Conservation (phyloP, 495 filamentous ascomycete species). For the Neurospora cerealis region DNA sequence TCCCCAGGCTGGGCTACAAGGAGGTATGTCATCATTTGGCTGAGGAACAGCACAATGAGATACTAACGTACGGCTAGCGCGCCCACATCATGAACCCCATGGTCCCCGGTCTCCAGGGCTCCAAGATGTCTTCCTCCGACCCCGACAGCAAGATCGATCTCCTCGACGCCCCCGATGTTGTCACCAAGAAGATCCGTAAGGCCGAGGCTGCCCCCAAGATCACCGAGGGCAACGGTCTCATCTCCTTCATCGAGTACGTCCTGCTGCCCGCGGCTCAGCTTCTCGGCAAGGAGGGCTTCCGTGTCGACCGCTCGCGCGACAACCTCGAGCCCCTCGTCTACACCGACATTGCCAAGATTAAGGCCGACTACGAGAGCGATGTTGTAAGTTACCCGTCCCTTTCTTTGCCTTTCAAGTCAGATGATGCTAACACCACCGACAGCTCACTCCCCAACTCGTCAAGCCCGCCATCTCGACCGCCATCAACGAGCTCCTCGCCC, state of each 20-base stretch:
- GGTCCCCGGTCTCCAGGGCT: slow-evolving; percentile 75
- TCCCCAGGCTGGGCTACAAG: slow-evolving; percentile 63
- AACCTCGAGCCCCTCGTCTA: slow-evolving; percentile 71
- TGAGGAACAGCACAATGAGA: neutral
- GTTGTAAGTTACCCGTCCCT: too few species aligned
- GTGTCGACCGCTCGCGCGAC: slow-evolving; percentile 48
- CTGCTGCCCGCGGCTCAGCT: slow-evolving; percentile 59
- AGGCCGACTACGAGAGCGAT: slow-evolving; percentile 71
- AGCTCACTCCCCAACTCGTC: slow-evolving; percentile 77
- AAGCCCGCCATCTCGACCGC: slow-evolving; percentile 66
- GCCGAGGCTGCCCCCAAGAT: slow-evolving; percentile 64
- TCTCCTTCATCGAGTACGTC: slow-evolving; percentile 76
- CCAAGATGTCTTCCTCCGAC: slow-evolving; percentile 62
- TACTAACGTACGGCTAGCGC: slow-evolving; percentile 28
- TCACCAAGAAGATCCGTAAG: slow-evolving; percentile 75
- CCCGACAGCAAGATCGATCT: slow-evolving; percentile 82
- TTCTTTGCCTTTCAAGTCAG: too few species aligned
- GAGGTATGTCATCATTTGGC: slow-evolving; percentile 27
- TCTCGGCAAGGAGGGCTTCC: slow-evolving; percentile 38
- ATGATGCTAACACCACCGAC: too few species aligned
- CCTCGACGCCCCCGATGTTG: slow-evolving; percentile 60
- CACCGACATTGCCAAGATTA: slow-evolving; percentile 56
- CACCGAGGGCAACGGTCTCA: slow-evolving; percentile 74
- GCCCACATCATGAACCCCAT: slow-evolving; percentile 88
- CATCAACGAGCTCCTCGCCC: slow-evolving; percentile 60